Evolutionary conservation across 371 early-diverging fungal species (phyloP).

Genomic region (Saksenaea oblongispora): DNA sequence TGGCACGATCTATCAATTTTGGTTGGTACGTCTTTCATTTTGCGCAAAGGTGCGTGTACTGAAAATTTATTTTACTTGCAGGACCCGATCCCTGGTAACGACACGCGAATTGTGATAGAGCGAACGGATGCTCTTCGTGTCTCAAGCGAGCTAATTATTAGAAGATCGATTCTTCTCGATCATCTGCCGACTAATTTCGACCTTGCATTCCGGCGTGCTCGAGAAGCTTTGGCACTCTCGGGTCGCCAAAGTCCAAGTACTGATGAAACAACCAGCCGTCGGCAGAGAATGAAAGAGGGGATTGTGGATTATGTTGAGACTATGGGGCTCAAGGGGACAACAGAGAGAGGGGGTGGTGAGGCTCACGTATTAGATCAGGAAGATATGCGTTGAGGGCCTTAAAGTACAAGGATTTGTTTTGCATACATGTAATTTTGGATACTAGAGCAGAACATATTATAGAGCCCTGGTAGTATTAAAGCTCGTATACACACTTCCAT

Average conservation of each 20-base stretch:
- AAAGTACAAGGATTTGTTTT: not conserved
- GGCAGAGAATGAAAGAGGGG: not conserved
- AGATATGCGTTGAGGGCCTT: constrained; percentile 4
- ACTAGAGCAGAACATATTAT: too few relatives aligned
- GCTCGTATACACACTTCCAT: too few relatives aligned
- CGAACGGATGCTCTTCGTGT: constrained; percentile 36
- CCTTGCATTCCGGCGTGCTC: constrained; percentile 42
- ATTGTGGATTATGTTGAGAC: not conserved
- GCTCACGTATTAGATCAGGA: constrained; percentile 9
- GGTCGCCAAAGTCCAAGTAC: not conserved
- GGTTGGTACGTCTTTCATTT: constrained; percentile 32
- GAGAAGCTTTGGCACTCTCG: constrained; percentile 42
- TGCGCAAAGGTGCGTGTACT: not conserved
- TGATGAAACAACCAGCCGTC: not conserved
- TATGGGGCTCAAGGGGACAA: constrained; percentile 11
- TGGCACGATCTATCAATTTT: constrained; percentile 52
- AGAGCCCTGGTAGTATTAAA: too few relatives aligned
- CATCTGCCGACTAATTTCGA: constrained; percentile 55
- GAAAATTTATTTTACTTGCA: constrained; percentile 1
- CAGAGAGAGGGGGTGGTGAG: constrained; percentile 15
- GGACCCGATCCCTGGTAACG: constrained; percentile 49
- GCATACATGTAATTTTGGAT: not conserved
- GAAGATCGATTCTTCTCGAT: constrained; percentile 45
- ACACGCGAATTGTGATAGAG: constrained; percentile 50
- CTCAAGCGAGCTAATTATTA: constrained; percentile 43